Evolutionary conservation across 2,329 filamentous ascomycete species (phyloP).

Genomic region (Esteya vermicola): DNA sequence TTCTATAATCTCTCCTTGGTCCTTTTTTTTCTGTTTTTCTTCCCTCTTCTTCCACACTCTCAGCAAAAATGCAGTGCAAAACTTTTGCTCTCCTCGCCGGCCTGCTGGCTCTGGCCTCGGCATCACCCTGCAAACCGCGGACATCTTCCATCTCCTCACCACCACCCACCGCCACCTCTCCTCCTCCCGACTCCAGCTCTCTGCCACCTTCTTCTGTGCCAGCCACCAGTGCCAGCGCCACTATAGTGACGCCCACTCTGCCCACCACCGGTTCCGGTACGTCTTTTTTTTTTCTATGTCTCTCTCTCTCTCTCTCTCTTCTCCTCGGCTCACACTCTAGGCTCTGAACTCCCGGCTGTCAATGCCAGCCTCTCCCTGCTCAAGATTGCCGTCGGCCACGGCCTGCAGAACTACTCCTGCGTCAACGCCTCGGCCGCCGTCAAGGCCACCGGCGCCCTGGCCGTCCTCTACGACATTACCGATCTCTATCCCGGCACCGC

Average conservation of each 20-base stretch:
- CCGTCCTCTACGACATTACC: constrained; percentile 44
- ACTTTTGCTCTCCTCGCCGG: constrained; percentile 1
- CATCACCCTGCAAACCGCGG: constrained; percentile 9
- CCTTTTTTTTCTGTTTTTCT: too few relatives aligned
- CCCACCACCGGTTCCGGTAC: constrained; percentile 21
- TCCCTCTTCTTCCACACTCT: too few relatives aligned
- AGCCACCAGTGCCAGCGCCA: background rate
- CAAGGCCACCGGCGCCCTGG: constrained; percentile 36
- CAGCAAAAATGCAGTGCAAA: constrained; percentile 1
- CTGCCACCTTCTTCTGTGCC: too few relatives aligned
- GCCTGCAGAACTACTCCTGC: constrained; percentile 58
- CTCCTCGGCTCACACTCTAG: constrained; percentile 12
- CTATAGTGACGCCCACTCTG: constrained; percentile 1
- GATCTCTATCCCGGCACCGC: constrained; percentile 32
- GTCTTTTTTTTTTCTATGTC: constrained; percentile 7
- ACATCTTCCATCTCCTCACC: too few relatives aligned
- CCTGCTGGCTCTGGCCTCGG: constrained; percentile 8
- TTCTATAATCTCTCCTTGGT: background rate
- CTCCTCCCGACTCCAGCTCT: too few relatives aligned
- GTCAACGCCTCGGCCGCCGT: constrained; percentile 16
- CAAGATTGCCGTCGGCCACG: constrained; percentile 46
- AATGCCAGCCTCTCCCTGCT: constrained; percentile 26
- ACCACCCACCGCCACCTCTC: too few relatives aligned
- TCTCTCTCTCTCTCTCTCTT: background rate
- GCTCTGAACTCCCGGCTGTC: constrained; percentile 28